Percentiles rank a stretch among this genome's conserved stretches.
phyloP scores from a whole-genome alignment of 1,139 yeast genomes.

The Hansenula lynferdii region DNA sequence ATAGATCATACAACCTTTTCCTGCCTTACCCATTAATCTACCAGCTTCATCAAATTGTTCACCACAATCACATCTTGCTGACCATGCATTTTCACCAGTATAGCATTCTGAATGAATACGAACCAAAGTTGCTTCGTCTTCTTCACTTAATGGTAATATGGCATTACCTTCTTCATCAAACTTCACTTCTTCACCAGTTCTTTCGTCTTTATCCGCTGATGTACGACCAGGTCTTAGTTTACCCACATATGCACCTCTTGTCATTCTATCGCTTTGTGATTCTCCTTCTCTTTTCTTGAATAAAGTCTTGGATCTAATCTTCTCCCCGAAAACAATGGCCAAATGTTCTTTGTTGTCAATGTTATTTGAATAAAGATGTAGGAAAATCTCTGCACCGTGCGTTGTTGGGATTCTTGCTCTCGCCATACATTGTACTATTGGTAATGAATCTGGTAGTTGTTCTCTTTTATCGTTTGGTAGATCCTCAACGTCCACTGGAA shows the following conservation, averaged over 20 bases:
- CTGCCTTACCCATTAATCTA: constrained; percentile 76
- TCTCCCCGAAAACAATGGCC: constrained; percentile 96
- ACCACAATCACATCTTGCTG: constrained; percentile 98
- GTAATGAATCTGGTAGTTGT: constrained; percentile 38
- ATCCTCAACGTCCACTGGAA: constrained; percentile 19
- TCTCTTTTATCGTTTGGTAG: constrained; percentile 23
- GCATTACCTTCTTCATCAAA: constrained; percentile 52
- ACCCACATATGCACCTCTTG: constrained; percentile 95
- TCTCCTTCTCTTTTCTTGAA: constrained; percentile 62
- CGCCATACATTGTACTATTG: constrained; percentile 82
- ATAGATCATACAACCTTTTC: constrained; percentile 93
- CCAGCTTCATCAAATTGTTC: constrained; percentile 99
- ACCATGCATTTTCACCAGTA: constrained; percentile 99
- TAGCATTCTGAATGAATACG: constrained; percentile 97
- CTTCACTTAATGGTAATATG: constrained; percentile 37
- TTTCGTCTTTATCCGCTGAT: constrained; percentile 59
- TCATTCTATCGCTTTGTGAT: constrained; percentile 90
- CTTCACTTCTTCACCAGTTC: constrained; percentile 33
- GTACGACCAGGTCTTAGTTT: constrained; percentile 80
- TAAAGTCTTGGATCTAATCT: constrained; percentile 71
- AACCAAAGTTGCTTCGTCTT: constrained; percentile 43
- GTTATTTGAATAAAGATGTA: constrained; percentile 84
- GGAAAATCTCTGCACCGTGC: constrained; percentile 84
- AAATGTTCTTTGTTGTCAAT: constrained; percentile 90
- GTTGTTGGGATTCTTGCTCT: constrained; percentile 95